Evolutionary conservation across 768 basidiomycete genomes (phyloP), one percentile per base, ranked within the genome.

Genomic region (Mycena maculata): DNA sequence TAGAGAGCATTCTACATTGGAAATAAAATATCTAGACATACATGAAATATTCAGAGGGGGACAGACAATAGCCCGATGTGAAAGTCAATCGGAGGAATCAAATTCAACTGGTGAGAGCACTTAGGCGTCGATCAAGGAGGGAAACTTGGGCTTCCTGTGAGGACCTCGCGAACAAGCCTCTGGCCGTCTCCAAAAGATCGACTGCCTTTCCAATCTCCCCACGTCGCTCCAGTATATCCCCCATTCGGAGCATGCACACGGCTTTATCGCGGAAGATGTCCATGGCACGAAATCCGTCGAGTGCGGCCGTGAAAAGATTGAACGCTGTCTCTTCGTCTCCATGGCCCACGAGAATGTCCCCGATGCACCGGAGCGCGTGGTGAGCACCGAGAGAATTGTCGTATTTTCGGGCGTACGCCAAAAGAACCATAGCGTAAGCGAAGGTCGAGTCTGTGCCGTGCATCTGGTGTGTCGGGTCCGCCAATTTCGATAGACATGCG

Each of bases 151-250:
- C n/a, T n/a, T n/a, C n/a, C n/a, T n/a, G n/a, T n/a, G n/a, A n/a
- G n/a, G n/a, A n/a, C n/a, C n/a, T n/a, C n/a, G n/a, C 55, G 55
- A 27, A 39, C 27, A 31, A 57, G 44, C 11, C 28, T 30, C 7
- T 42, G 44, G 44, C 57, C 31, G 30, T 58, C 44, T 33, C 31
- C 44, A 42, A 58, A 31, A 58, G 44, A 7, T 58, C 44, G 22
- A 36, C 13, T 23, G 36, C 48, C 22, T 49, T 30, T 20, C 22
- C 28, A 7, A 4, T 8, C 16, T 49, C 13, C 5, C 48, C 48
- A 20, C 48, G 11, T 6, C 28, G 52, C 1, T 54, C 4, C 22
- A 36, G 27, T 4, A 54, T 54, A 18, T 55, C 54, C 11, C 38
- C 38, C 25, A 55, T 25, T 33, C 49, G 48, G 38, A 52, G 23